Evolutionary conservation across 345 rosid genomes (phyloP), one percentile per base, ranked within the genome.

Genomic region (Zanthoxylum bungeanum): DNA sequence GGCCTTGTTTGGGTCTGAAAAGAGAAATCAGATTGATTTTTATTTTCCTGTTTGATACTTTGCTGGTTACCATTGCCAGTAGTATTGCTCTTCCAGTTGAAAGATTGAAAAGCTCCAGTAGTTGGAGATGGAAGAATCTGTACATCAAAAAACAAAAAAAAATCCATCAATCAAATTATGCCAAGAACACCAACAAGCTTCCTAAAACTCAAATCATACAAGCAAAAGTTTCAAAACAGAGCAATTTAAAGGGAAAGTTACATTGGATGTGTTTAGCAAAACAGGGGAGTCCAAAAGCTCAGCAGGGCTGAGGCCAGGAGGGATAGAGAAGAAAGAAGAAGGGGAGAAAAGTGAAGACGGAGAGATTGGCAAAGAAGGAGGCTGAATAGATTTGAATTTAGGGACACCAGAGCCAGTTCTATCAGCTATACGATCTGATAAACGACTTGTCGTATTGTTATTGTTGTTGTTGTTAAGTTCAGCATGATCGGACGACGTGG

Each of bases 61-160:
- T 64, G 84, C 66, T 56, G 78, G 68, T 60, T 69, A n/a, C n/a
- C n/a, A 33, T 58, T 24, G 6, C 60, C 70, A n/a, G n/a, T n/a
- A 58, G 80, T 66, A 65, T 69, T 66, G 31, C 21, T 36, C 66
- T 76, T 86, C 90, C 89, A 89, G 62, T 85, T 81, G 51, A 81
- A 76, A 30, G 77, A 60, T 19, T 95, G 89, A 58, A 88, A 85
- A 7, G 92, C 40, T 49, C 98, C 96, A 11, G 98, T 93, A 5
- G 97, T 93, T 7, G 98, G 97, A 33, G 98, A 93, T 36, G 97
- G 92, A 64, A 93, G 52, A 80, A 87, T 77, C 98, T 94, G 85
- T 47, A 76, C 24, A 77, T 9, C 68, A 58, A 33, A 66, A n/a
- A n/a, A n/a, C n/a, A 42, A 28, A 19, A 19, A 2, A 27, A 39